Evolutionary conservation across 1,284 basidiomycete genomes (phyloP).

Genomic region (Ganoderma sp.): DNA sequence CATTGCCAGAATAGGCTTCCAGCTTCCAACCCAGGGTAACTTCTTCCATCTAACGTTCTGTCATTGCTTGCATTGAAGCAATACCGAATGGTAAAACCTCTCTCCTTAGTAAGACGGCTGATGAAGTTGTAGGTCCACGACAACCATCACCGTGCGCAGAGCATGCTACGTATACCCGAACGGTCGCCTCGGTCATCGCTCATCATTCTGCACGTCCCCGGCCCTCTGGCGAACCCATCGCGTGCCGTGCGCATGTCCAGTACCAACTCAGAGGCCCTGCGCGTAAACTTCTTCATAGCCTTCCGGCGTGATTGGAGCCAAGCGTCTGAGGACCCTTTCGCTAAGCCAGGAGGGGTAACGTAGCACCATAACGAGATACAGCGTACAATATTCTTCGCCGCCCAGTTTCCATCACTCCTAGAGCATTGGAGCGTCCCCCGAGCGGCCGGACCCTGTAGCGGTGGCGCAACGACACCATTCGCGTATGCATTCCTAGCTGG

Average conservation of each 20-base stretch:
- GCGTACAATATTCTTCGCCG: neutral
- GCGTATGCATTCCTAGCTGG: neutral
- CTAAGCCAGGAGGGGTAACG: neutral
- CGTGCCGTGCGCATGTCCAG: neutral
- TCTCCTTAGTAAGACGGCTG: neutral
- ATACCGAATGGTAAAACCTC: neutral
- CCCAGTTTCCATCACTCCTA: constrained; percentile 4
- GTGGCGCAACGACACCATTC: neutral
- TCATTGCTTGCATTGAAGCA: neutral
- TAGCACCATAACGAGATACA: neutral
- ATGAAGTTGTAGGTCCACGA: constrained; percentile 8
- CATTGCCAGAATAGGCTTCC: neutral
- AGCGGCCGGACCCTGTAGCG: neutral
- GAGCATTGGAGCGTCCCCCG: neutral
- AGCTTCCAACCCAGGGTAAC: neutral
- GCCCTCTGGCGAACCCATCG: neutral
- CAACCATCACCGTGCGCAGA: neutral
- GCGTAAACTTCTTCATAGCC: neutral
- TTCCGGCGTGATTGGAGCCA: neutral
- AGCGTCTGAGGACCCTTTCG: neutral
- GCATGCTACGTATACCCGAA: neutral
- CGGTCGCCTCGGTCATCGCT: neutral
- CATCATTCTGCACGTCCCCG: neutral
- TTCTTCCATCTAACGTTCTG: neutral
- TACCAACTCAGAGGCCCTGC: neutral